Conservation (phyloP, 805 yeast species). For the Cyberlindnera americana region DNA sequence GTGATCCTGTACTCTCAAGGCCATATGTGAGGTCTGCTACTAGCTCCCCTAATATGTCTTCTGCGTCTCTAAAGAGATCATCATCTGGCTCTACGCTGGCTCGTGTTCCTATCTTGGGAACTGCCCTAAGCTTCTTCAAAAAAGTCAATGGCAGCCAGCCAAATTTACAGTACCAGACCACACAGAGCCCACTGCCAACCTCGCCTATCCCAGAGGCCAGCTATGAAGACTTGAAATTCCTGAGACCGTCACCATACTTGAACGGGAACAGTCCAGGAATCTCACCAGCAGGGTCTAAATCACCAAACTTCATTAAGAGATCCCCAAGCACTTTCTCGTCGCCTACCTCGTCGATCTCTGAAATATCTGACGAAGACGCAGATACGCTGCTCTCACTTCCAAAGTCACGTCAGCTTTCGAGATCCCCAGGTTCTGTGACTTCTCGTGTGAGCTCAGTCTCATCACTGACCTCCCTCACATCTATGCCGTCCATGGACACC, state of each 20-base stretch:
- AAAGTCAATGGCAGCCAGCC: conserved; percentile 17
- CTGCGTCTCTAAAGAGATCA: conserved; percentile 15
- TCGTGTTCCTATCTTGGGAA: conserved; percentile 22
- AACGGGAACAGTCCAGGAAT: conserved; percentile 10
- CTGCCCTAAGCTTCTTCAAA: conserved; percentile 26
- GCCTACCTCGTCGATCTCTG: conserved; percentile 22
- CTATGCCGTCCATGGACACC: conserved; percentile 23
- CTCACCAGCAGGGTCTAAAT: conserved; percentile 9
- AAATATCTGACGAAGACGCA: conserved; percentile 22
- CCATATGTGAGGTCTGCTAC: conserved; percentile 1
- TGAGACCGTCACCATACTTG: conserved; percentile 10
- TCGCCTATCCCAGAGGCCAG: conserved; percentile 8
- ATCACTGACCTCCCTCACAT: conserved; percentile 5
- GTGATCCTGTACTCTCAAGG: not conserved
- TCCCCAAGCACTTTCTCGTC: conserved; percentile 16
- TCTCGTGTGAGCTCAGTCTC: conserved; percentile 9
- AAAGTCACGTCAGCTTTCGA: not conserved
- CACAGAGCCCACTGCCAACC: conserved; percentile 9
- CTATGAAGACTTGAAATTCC: conserved; percentile 2
- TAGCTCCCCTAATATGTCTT: conserved; percentile 9
- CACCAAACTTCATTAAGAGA: conserved; percentile 11
- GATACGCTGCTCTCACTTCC: conserved; percentile 3
- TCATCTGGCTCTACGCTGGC: conserved; percentile 21
- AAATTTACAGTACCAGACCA: conserved; percentile 5
- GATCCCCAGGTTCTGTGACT: conserved; percentile 8